Percentiles rank a stretch among this genome's conserved stretches.
phyloP scores from a whole-genome alignment of 2,329 filamentous ascomycete genomes.

The Sclerotinia glacialis region DNA sequence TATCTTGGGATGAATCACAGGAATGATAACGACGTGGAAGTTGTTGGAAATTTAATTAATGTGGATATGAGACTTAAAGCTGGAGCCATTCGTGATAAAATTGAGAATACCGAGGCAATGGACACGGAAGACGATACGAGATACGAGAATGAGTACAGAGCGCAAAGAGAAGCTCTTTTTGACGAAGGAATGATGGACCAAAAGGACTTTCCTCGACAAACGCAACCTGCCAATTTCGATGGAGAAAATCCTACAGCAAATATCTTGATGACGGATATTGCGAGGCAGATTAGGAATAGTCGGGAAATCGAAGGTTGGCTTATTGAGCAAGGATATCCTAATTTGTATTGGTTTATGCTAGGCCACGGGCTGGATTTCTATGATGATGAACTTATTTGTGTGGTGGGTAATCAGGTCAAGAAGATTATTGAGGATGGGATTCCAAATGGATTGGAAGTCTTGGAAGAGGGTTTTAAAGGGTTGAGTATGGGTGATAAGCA shows the following conservation, averaged over 20 bases:
- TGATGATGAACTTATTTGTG: neutral
- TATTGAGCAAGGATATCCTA: neutral
- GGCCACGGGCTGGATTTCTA: neutral
- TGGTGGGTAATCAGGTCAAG: neutral
- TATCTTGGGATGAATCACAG: neutral
- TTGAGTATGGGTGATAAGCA: neutral
- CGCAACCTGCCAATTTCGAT: constrained; percentile 33
- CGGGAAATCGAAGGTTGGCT: neutral
- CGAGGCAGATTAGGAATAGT: constrained; percentile 25
- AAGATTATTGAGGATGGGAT: neutral
- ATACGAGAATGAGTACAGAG: neutral
- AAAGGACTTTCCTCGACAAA: neutral
- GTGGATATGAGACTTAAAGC: neutral
- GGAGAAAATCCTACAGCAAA: constrained; percentile 41
- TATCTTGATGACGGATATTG: constrained; percentile 43
- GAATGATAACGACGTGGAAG: neutral
- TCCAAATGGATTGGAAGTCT: too few species aligned
- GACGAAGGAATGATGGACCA: neutral
- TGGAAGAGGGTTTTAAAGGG: neutral
- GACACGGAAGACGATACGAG: neutral
- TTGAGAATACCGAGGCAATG: neutral
- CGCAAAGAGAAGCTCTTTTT: neutral
- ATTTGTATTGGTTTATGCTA: neutral
- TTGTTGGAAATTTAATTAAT: neutral
- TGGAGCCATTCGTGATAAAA: neutral